Evolutionary conservation across 2,329 filamentous ascomycete genomes (phyloP), one percentile per base, ranked within the genome.

Genomic region (Claviceps paspali): DNA sequence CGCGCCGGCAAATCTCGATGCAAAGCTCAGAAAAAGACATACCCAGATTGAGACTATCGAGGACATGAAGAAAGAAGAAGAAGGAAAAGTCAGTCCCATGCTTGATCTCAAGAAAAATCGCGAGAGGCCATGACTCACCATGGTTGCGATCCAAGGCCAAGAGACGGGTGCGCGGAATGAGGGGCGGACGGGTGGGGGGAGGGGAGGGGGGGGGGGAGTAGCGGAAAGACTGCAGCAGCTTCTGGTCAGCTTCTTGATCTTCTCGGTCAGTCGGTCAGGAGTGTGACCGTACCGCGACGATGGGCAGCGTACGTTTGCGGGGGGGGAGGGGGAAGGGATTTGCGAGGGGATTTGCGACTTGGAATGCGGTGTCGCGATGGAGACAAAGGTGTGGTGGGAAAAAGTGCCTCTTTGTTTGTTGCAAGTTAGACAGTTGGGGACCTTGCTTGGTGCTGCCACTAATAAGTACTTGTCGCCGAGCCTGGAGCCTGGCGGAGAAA

Each of bases 41-140:
- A 79, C 74, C 74, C 74, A 60, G 74, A 78, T 71, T 76, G 70
- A 76, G 74, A 78, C 74, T 79, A 41, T 3, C 18, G 12, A 29
- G 9, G 11, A 15, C 8, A 41, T 39, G n/a, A 41, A 4, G 29
- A 12, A 18, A 11, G 2, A 11, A 12, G 8, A 12, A 6, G 2
- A 42, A 39, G 41, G 34, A 35, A 43, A 35, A 8, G 18, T 33
- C 4, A 23, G 30, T 18, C n/a, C n/a, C 19, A 14, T 14, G 7
- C 19, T 33, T 14, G 2, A 9, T 33, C 12, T 7, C 19, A 15
- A 5, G 7, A 11, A 5, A 21, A n/a, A 23, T 33, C 30, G 30
- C 21, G 19, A 19, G 15, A 15, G 27, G n/a, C n/a, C n/a, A 28
- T 4, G 7, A 43, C 60, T 56, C 53, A 63, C 60, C 60, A 63